Conservation (phyloP, 2,329 filamentous ascomycete genomes). For the Xylariaceae sp. region DNA sequence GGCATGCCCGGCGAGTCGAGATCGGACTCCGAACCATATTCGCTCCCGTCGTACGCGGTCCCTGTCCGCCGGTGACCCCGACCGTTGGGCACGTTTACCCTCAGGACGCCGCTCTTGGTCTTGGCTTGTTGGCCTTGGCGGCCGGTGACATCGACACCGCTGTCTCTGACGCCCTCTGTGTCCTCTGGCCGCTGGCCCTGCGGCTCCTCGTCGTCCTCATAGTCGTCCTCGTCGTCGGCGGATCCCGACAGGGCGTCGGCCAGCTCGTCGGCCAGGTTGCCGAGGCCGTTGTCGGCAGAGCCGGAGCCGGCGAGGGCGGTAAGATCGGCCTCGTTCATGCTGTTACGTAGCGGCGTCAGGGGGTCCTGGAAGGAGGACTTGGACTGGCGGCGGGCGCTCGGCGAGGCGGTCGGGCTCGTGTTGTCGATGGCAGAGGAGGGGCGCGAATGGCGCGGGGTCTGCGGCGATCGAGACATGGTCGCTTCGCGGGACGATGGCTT, state of each 20-base stretch:
- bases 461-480: slow-evolving; percentile 42
- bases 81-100: slow-evolving; percentile 33
- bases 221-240: slow-evolving; percentile 49
- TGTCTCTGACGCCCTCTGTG: slow-evolving; percentile 30
- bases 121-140: slow-evolving; percentile 18
- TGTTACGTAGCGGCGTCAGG: slow-evolving; percentile 39
- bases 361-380: slow-evolving; percentile 45
- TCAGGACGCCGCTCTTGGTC: slow-evolving; percentile 33
- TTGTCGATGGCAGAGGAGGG: slow-evolving; percentile 47
- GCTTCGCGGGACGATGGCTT: too few relatives aligned
- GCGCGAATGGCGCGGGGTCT: slow-evolving; percentile 52
- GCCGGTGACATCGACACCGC: slow-evolving; percentile 35
- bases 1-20: slow-evolving; percentile 62
- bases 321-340: slow-evolving; percentile 41
- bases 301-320: slow-evolving; percentile 36
- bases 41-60: slow-evolving; percentile 63
- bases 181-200: slow-evolving; percentile 16
- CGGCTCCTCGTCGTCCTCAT: slow-evolving; percentile 31
- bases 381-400: slow-evolving; percentile 39
- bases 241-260: slow-evolving; percentile 65
- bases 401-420: slow-evolving; percentile 35
- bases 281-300: slow-evolving; percentile 50
- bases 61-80: slow-evolving; percentile 43
- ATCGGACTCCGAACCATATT: slow-evolving; percentile 67
- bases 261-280: slow-evolving; percentile 74